Conservation (phyloP, 1,139 yeast species). For the Ashbya aceris region DNA sequence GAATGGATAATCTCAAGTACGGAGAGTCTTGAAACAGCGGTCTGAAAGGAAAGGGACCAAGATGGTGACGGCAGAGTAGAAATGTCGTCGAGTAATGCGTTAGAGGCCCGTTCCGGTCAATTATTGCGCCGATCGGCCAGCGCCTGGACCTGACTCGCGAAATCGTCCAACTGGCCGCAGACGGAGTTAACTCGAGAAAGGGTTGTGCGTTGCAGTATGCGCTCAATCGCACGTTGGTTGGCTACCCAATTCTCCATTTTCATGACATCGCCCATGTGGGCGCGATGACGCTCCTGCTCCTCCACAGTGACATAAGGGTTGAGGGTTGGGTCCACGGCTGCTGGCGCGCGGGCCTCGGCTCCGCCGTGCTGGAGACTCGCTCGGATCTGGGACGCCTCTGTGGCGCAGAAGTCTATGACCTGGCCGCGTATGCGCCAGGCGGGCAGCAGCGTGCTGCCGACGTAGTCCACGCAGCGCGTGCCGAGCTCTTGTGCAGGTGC, state of each 20-base stretch:
- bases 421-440: constrained; percentile 35
- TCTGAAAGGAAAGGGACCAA: no score
- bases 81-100: no score
- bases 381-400: constrained; percentile 24
- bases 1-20: no score
- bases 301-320: constrained; percentile 43
- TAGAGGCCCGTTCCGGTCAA: no score
- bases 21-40: no score
- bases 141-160: no score
- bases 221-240: constrained; percentile 35
- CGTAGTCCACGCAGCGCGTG: constrained; percentile 28
- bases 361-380: constrained; percentile 13
- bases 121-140: no score
- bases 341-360: background rate
- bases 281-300: constrained; percentile 23
- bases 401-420: constrained; percentile 34
- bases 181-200: constrained; percentile 2
- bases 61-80: no score
- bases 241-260: constrained; percentile 30
- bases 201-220: constrained; percentile 33
- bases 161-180: no score
- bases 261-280: constrained; percentile 24
- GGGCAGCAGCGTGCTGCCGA: constrained; percentile 31
- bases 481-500: constrained; percentile 9
- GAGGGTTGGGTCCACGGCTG: constrained; percentile 26